Evolutionary conservation across 257 asterid species (phyloP), one percentile per base, ranked within the genome.

Genomic region (Solanum clarkiae): DNA sequence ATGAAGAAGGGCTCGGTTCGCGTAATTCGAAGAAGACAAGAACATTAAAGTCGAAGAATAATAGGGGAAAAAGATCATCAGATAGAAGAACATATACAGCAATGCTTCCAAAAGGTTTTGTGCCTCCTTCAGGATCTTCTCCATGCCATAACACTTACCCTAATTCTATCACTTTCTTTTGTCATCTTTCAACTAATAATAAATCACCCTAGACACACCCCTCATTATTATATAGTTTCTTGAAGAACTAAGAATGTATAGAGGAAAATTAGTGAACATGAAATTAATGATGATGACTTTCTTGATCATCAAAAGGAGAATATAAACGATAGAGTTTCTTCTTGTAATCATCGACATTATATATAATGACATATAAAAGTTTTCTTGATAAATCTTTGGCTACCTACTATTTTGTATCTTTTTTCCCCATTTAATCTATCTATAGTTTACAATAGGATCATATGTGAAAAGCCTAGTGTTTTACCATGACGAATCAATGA

Each of bases 81-180:
- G 10, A 51, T 42, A 36, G 87, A 47, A 85, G 87, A 89, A 81
- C 88, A 29, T 93, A 91, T 84, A 86, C 92, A 0, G 95, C 91
- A 13, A 94, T 94, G 98, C 94, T 94, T 22, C 98, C 98, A 10
- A 92, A 93, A 88, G 96, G 97, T 29, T 92, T 86, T 87, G 93
- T 94, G 62, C 97, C 97, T 81, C 97, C 98, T 86, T 93, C 97
- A 0, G 97, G 93, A 7, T 92, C 95, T 36, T 92, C 97, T 6
- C 93, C 97, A 0, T 94, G 98, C 85, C 98, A 93, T 40, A 94
- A 94, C 62, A 54, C 87, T 6, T 92, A 91, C 85, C 93, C 94
- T 0, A 91, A 85, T 85, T 92, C 96, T 0, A 89, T 91, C 83
- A 47, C 95, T 14, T 93, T 93, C 87, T 92, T 91, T 79, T 93